phyloP scores from a whole-genome alignment of 2,329 filamentous ascomycete genomes.

The Colletotrichum tropicicola region DNA sequence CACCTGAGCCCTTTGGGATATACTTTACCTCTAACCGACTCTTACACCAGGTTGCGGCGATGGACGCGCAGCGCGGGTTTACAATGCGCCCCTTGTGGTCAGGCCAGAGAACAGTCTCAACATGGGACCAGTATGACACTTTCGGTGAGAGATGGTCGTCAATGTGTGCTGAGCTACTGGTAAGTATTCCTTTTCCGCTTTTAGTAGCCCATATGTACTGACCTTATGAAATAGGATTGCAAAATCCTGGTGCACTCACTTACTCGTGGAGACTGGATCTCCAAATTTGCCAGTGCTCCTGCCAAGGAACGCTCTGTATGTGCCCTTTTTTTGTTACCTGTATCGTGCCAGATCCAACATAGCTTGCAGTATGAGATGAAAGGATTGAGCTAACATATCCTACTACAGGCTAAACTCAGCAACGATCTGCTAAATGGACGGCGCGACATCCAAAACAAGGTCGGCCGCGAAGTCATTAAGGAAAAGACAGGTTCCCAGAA shows the following conservation, averaged over 20 bases:
- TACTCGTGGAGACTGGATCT: constrained; percentile 5
- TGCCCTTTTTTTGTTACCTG: no score
- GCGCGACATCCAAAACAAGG: constrained; percentile 9
- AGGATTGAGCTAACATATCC: no score
- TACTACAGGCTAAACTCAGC: constrained; percentile 2
- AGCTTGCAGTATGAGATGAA: no score
- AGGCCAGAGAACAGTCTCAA: neutral
- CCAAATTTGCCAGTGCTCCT: constrained; percentile 4
- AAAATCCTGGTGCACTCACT: constrained; percentile 9
- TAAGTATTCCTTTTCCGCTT: neutral
- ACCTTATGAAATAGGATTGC: neutral
- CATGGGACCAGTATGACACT: neutral
- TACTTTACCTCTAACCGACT: no score
- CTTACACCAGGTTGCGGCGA: neutral
- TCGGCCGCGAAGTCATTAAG: constrained; percentile 8
- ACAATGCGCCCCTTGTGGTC: neutral
- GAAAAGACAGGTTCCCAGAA: neutral
- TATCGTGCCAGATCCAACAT: no score
- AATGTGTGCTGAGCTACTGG: neutral
- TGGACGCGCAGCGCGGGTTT: neutral
- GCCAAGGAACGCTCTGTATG: constrained; percentile 2
- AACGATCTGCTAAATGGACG: constrained; percentile 14
- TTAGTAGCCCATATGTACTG: neutral
- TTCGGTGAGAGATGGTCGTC: neutral
- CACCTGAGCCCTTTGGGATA: neutral